These are phyloP conservation scores for Escallonia rubra DNA, from an alignment of 129 eudicot genomes.

Conservation along the genomic window DNA sequence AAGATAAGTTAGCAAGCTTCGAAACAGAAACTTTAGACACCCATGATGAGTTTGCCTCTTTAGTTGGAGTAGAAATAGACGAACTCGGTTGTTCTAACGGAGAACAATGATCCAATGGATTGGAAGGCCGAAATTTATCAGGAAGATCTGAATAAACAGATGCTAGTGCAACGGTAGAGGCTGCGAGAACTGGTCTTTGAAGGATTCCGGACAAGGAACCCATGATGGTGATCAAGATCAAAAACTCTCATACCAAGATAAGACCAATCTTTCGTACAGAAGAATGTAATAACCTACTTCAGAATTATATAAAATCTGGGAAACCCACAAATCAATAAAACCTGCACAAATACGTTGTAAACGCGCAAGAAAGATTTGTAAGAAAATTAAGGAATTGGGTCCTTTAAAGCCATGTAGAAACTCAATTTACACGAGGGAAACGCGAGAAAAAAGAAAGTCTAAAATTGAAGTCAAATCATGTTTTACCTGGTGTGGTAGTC, in stretches of 20 bases:
- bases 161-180: constrained; percentile 89
- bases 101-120: constrained; percentile 26
- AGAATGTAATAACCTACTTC: constrained; percentile 7
- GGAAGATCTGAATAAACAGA: constrained; percentile 82
- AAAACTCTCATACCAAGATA: constrained; percentile 31
- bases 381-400: neutral
- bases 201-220: constrained; percentile 70
- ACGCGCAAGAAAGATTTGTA: neutral
- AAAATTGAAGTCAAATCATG: constrained; percentile 5
- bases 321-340: constrained; percentile 17
- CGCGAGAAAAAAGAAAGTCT: neutral
- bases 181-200: constrained; percentile 91
- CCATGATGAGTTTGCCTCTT: constrained; percentile 38
- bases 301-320: constrained; percentile 5
- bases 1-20: constrained; percentile 49
- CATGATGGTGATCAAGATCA: constrained; percentile 40
- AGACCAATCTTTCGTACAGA: constrained; percentile 1
- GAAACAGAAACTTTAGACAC: constrained; percentile 51
- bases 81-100: constrained; percentile 39
- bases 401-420: neutral
- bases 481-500: constrained; percentile 29
- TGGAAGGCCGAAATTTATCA: constrained; percentile 50
- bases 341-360: constrained; percentile 9
- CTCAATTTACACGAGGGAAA: constrained; percentile 7
- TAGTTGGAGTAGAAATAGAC: constrained; percentile 17